These are phyloP conservation scores for Garcia nutans DNA, from an alignment of 345 rosid species.

Conservation along the genomic window DNA sequence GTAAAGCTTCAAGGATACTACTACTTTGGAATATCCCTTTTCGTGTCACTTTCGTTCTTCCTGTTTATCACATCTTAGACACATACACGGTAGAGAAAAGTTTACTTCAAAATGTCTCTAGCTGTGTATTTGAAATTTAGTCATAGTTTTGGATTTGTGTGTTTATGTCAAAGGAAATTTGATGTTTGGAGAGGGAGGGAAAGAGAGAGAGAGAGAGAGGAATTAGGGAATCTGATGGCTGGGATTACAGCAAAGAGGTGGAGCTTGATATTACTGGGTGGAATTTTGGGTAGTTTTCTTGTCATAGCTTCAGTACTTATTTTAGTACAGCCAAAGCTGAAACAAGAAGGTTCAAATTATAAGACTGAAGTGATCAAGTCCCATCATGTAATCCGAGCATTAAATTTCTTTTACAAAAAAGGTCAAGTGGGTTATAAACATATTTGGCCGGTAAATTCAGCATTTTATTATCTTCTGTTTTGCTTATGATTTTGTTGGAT, in stretches of 20 bases:
- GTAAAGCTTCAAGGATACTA: slow-evolving; percentile 2
- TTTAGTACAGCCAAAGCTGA: slow-evolving; percentile 22
- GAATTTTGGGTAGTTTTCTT: slow-evolving; percentile 13
- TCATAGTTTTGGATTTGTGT: neutral
- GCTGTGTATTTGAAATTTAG: neutral
- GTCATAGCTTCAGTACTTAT: slow-evolving; percentile 18
- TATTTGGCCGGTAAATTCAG: slow-evolving; percentile 42
- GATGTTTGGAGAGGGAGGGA: neutral
- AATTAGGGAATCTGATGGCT: slow-evolving; percentile 18
- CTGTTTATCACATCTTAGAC: neutral
- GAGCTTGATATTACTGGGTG: slow-evolving; percentile 19
- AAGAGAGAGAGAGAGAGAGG: neutral
- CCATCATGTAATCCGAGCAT: neutral
- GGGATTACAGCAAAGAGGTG: slow-evolving; percentile 2
- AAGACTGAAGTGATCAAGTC: slow-evolving; percentile 6
- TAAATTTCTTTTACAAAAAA: slow-evolving; percentile 24
- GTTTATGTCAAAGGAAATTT: neutral
- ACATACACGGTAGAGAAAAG: neutral
- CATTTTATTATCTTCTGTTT: neutral
- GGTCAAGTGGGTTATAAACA: slow-evolving; percentile 36
- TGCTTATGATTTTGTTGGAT: neutral
- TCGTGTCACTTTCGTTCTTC: neutral
- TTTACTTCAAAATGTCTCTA: neutral
- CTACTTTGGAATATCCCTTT: neutral
- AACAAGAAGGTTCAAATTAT: slow-evolving; percentile 4